phyloP scores from a whole-genome alignment of 2,329 filamentous ascomycete genomes.

The Xylariaceae sp. region DNA sequence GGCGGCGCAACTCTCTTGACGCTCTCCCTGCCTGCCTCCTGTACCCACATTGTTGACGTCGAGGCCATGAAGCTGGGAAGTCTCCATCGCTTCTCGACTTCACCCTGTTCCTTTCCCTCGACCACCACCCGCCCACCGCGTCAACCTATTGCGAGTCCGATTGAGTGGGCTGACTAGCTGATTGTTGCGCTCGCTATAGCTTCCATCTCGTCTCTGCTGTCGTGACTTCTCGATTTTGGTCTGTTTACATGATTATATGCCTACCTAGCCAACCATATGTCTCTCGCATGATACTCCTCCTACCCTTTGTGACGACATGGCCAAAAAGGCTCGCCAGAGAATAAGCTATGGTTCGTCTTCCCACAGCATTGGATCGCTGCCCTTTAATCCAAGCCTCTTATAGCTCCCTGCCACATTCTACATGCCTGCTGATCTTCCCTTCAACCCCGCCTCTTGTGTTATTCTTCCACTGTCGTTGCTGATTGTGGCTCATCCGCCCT shows the following conservation, averaged over 20 bases:
- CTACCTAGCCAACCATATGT: conserved; percentile 2
- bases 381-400: conserved; percentile 4
- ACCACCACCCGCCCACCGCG: neutral
- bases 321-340: conserved; percentile 60
- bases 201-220: neutral
- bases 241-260: conserved; percentile 1
- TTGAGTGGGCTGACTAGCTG: neutral
- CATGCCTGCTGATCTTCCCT: conserved; percentile 13
- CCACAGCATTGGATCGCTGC: conserved; percentile 1
- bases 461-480: too few species aligned
- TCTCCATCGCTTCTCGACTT: neutral
- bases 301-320: conserved; percentile 39
- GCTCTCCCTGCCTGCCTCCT: too few species aligned
- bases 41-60: too few species aligned
- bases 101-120: neutral
- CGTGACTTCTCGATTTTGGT: conserved; percentile 1
- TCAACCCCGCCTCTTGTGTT: conserved; percentile 28
- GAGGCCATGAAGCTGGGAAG: neutral
- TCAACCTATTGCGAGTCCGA: neutral
- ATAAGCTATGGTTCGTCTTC: conserved; percentile 58
- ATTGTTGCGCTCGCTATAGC: neutral
- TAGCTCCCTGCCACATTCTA: conserved; percentile 3
- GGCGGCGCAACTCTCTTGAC: too few species aligned
- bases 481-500: too few species aligned
- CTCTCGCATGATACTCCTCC: conserved; percentile 17